Evolutionary conservation across 257 asterid species (phyloP).

Genomic region (Henckelia pumila): DNA sequence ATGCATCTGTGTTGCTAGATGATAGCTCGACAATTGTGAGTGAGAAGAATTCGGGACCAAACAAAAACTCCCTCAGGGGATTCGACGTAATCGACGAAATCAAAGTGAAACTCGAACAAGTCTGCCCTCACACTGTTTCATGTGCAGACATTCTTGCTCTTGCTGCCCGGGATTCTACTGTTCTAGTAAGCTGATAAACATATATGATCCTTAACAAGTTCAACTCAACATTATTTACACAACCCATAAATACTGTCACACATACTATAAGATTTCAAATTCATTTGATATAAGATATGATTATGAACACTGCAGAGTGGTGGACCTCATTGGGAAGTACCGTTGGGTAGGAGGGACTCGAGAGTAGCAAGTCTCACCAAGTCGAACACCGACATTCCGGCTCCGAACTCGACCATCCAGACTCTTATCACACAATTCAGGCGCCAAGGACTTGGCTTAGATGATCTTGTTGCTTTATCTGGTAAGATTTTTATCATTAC

Average conservation of each 20-base stretch:
- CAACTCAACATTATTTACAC: not conserved
- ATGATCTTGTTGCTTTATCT: slow-evolving; percentile 79
- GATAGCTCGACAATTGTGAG: slow-evolving; percentile 41
- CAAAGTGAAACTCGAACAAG: slow-evolving; percentile 58
- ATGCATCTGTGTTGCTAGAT: slow-evolving; percentile 69
- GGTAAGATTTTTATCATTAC: slow-evolving; percentile 34
- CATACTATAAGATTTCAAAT: not conserved
- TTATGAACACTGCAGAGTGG: slow-evolving; percentile 53
- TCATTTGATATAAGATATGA: not conserved
- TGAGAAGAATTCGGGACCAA: slow-evolving; percentile 71
- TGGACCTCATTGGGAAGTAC: slow-evolving; percentile 86
- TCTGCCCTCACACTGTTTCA: slow-evolving; percentile 78
- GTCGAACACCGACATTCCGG: slow-evolving; percentile 58
- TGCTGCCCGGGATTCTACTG: slow-evolving; percentile 65
- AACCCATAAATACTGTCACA: not conserved
- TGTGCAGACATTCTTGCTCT: slow-evolving; percentile 80
- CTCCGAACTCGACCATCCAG: slow-evolving; percentile 75
- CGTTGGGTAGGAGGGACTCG: slow-evolving; percentile 77
- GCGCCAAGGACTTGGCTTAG: slow-evolving; percentile 55
- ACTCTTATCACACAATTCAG: slow-evolving; percentile 45
- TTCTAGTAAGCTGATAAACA: slow-evolving; percentile 38
- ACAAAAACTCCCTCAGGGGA: slow-evolving; percentile 66
- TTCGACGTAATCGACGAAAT: slow-evolving; percentile 74
- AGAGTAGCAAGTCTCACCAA: slow-evolving; percentile 49
- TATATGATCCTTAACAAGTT: not conserved